Conservation (phyloP, 208 protist species). For the Polymyxa betae region DNA sequence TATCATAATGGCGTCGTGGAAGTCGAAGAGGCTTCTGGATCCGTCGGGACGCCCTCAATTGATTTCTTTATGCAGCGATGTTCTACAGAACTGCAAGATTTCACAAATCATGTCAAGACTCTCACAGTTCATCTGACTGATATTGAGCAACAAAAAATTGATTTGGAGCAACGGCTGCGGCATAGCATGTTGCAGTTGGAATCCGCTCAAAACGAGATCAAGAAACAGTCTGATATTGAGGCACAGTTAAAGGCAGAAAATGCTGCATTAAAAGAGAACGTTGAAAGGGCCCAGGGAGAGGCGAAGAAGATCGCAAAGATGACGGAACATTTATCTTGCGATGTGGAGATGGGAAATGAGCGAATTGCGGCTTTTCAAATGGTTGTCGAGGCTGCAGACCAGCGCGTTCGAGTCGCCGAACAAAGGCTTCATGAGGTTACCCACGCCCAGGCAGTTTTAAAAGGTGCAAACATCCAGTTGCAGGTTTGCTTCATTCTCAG, state of each 20-base stretch:
- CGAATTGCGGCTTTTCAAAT: background rate
- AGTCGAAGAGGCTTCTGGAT: background rate
- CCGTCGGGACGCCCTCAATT: background rate
- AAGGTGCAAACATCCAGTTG: background rate
- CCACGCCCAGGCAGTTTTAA: background rate
- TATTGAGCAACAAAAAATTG: background rate
- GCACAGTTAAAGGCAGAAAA: background rate
- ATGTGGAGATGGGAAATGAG: background rate
- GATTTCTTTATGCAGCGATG: background rate
- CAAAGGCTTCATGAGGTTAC: background rate
- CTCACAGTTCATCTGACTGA: background rate
- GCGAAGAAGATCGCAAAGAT: background rate
- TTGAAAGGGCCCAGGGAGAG: background rate
- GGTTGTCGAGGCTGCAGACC: conserved; percentile 1
- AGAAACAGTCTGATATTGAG: background rate
- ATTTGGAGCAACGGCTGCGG: background rate
- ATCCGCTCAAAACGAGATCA: background rate
- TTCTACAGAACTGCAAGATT: background rate
- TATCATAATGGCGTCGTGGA: background rate
- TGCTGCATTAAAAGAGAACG: background rate
- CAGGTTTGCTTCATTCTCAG: no score
- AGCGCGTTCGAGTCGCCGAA: background rate
- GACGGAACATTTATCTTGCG: background rate
- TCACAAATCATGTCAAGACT: background rate
- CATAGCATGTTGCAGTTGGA: background rate